Base-by-base conservation (phyloP, 768 basidiomycete genomes). In the Strobilomyces dryophilus region DNA sequence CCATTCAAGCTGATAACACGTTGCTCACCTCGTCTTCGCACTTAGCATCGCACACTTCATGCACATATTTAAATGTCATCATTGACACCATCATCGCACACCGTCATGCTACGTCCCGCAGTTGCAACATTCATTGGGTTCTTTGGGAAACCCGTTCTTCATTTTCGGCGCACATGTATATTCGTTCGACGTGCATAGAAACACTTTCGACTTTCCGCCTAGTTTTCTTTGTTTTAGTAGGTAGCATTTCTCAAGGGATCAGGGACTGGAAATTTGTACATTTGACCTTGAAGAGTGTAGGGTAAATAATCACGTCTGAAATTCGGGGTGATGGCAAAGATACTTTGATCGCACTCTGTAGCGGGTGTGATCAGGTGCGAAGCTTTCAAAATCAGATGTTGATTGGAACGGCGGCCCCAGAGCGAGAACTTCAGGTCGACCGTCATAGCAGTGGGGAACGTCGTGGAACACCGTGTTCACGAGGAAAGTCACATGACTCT, bases 401-500 rank as follows among this genome's bases (percentile, higher is more conserved):
- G 8, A 35, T 12, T 14, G 10, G n/a, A 8, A 29, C 8, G 29
- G 9, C 29, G 5, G 29, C 29, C 8, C 29, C 29, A 6, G 7
- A 6, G 29, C 29, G 29, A 29, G 29, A 6, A 29, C 29, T 6
- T 7, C 29, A 29, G 29, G 29, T 6, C 29, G 9, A 29, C 29
- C 24, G 24, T 24, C 24, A n/a, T n/a, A n/a, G n/a, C n/a, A n/a
- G n/a, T n/a, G n/a, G n/a, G n/a, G 34, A 34, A 34, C 11, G 36
- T n/a, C 7, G n/a, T 37, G 15, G 15, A 37, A 37, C 36, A 5
- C 7, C 36, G 36, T 37, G 36, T 37, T n/a, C 11, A 11, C 34
- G 34, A 42, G 49, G 20, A 39, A 15, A 56, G 18, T 63, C 66
- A 68, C 66, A 55, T 68, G 66, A 67, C 57, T 18, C 29, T 27